Evolutionary conservation across 305 asterid species (phyloP).

Genomic region (Fraxinus latifolia): DNA sequence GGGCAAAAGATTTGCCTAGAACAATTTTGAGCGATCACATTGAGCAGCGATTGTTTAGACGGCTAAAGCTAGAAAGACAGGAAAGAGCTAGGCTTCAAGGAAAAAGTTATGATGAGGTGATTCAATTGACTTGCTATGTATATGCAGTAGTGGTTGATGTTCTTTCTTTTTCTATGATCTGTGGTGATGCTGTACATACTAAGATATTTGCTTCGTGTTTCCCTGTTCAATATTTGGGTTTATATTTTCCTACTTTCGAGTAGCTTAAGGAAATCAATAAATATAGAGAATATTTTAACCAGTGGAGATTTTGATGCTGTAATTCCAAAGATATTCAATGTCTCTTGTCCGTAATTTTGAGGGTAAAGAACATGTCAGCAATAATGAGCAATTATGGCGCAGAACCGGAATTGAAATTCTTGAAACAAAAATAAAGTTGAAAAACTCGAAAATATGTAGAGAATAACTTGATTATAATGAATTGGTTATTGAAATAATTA

Average conservation of each 20-base stretch:
- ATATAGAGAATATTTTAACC: background rate
- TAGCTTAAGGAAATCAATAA: constrained; percentile 1
- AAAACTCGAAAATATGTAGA: background rate
- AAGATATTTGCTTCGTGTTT: background rate
- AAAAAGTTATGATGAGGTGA: constrained; percentile 82
- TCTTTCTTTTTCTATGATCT: constrained; percentile 14
- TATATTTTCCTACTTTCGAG: background rate
- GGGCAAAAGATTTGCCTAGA: constrained; percentile 89
- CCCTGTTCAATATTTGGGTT: background rate
- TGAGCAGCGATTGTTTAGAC: constrained; percentile 66
- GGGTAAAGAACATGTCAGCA: background rate
- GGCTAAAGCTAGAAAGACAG: constrained; percentile 77
- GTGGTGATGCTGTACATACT: background rate
- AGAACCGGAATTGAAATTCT: background rate
- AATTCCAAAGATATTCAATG: background rate
- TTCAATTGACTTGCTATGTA: constrained; percentile 21
- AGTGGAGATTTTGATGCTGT: background rate
- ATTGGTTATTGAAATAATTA: background rate
- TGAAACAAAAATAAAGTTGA: background rate
- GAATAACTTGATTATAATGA: background rate
- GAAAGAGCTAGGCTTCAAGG: constrained; percentile 83
- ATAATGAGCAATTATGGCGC: background rate
- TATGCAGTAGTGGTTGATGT: background rate
- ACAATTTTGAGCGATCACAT: constrained; percentile 88
- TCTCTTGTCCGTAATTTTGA: background rate